Evolutionary conservation across 164 flowering plant species (phyloP).

Genomic region (Sextonia rubra): DNA sequence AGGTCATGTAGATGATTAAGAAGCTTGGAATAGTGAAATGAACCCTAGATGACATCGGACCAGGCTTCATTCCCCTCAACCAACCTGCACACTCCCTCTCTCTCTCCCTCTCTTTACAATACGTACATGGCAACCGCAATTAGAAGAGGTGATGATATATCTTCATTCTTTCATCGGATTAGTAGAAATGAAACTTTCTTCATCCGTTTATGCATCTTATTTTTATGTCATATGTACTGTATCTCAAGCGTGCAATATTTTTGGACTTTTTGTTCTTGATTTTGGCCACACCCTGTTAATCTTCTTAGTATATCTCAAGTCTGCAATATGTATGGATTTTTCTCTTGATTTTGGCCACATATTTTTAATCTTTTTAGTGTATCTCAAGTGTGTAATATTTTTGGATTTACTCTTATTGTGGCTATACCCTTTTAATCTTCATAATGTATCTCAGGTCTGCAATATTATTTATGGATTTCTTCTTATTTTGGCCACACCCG

Average conservation of each 20-base stretch:
- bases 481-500: no score
- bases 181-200: no score
- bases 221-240: no score
- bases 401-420: neutral
- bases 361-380: neutral
- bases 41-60: conserved; percentile 29
- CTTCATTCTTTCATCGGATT: neutral
- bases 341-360: neutral
- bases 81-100: neutral
- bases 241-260: no score
- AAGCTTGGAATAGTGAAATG: neutral
- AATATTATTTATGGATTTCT: neutral
- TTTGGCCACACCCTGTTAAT: neutral
- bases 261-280: neutral
- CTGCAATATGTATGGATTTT: neutral
- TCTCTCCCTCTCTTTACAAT: neutral
- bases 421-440: no score
- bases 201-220: neutral
- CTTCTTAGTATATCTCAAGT: neutral
- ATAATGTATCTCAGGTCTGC: neutral
- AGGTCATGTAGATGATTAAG: conserved; percentile 4
- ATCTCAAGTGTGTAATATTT: neutral
- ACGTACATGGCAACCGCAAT: neutral
- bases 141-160: no score
- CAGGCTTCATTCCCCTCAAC: conserved; percentile 44